These are phyloP conservation scores for Ceratocystis ficicola DNA, from an alignment of 2,329 filamentous ascomycete species.

Conservation along the genomic window DNA sequence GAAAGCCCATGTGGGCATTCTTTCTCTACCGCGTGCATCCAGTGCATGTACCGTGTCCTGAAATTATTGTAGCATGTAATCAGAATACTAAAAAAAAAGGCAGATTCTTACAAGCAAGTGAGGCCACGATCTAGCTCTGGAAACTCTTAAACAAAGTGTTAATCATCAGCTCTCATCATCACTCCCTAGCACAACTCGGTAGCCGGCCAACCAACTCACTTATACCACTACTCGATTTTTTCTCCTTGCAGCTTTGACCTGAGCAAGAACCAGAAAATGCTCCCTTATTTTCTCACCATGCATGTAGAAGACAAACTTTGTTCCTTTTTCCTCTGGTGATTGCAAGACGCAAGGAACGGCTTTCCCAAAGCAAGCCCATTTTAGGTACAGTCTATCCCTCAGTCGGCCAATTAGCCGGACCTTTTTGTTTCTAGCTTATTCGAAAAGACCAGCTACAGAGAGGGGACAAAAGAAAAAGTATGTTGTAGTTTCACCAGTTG, in stretches of 20 bases:
- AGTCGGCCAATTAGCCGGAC: constrained; percentile 7
- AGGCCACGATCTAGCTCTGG: too few relatives aligned
- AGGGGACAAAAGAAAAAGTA: not conserved
- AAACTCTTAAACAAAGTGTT: too few relatives aligned
- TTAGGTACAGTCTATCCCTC: not conserved
- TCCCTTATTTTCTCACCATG: not conserved
- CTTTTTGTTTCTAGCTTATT: not conserved
- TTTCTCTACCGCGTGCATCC: too few relatives aligned
- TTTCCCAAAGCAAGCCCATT: not conserved
- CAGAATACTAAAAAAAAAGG: too few relatives aligned
- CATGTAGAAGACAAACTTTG: not conserved
- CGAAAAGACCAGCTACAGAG: not conserved
- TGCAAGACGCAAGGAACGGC: not conserved
- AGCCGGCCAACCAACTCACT: too few relatives aligned
- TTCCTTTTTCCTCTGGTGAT: not conserved
- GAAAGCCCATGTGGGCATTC: too few relatives aligned
- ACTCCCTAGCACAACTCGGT: too few relatives aligned
- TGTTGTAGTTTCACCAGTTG: too few relatives aligned
- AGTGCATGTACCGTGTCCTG: too few relatives aligned
- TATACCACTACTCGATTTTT: not conserved
- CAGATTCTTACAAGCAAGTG: too few relatives aligned
- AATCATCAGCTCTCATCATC: too few relatives aligned
- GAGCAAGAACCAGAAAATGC: not conserved
- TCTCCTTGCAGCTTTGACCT: not conserved
- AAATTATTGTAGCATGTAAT: too few relatives aligned